These are phyloP conservation scores for Myochromella boudieri DNA, from an alignment of 768 basidiomycete species.

Conservation along the genomic window DNA sequence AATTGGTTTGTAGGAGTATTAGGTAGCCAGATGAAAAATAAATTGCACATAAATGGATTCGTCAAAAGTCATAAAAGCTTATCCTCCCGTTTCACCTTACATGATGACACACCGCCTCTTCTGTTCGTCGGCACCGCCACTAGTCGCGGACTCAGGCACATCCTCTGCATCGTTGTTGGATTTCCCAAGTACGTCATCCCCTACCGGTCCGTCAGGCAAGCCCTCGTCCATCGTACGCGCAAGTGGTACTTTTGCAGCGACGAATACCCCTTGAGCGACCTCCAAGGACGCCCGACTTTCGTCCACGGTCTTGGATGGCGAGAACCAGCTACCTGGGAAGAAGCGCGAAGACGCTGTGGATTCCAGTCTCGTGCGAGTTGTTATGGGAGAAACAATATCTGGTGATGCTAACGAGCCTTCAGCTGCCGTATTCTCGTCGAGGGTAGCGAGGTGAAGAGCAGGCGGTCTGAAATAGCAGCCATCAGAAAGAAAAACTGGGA, in stretches of 20 bases:
- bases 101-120: constrained; percentile 41
- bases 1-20: constrained; percentile 5
- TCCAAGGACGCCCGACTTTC: constrained; percentile 50
- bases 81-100: too few relatives aligned
- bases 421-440: constrained; percentile 10
- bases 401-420: constrained; percentile 9
- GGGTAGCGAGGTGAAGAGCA: constrained; percentile 16
- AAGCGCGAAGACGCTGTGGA: constrained; percentile 56
- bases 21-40: constrained; percentile 9
- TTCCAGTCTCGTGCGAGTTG: constrained; percentile 42
- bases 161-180: constrained; percentile 17
- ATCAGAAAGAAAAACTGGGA: constrained; percentile 1
- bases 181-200: constrained; percentile 13
- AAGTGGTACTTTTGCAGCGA: constrained; percentile 24
- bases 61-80: constrained; percentile 16
- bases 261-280: constrained; percentile 50
- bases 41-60: constrained; percentile 14
- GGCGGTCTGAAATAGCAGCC: constrained; percentile 8
- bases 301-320: constrained; percentile 34
- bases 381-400: constrained; percentile 16
- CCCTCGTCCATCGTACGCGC: too few relatives aligned
- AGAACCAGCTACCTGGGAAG: constrained; percentile 59
- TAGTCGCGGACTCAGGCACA: constrained; percentile 12
- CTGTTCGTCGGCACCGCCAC: too few relatives aligned
- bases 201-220: constrained; percentile 17